Percentiles rank a stretch among this genome's conserved stretches.
Evolutionary conservation across 2,329 filamentous ascomycete genomes (phyloP).

Genomic region (Nemania sp.): DNA sequence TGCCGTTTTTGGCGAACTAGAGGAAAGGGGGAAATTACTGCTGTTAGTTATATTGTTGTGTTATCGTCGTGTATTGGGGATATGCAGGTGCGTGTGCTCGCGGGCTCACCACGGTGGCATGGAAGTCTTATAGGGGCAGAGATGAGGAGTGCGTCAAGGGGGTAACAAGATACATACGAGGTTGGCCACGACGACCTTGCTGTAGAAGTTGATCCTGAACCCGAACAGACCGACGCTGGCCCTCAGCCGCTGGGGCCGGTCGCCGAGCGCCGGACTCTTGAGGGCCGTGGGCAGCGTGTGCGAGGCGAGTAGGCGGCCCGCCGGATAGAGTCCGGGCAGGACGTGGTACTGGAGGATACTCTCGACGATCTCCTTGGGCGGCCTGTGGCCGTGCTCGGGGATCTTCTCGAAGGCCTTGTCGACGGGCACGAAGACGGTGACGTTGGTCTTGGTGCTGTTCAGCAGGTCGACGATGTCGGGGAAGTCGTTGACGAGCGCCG

Average conservation of each 20-base stretch:
- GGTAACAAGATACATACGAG: slow-evolving; percentile 57
- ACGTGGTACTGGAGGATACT: slow-evolving; percentile 77
- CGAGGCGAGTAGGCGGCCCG: slow-evolving; percentile 65
- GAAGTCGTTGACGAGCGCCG: slow-evolving; percentile 74
- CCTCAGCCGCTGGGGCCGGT: slow-evolving; percentile 72
- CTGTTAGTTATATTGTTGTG: slow-evolving; percentile 7
- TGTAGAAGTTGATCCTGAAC: slow-evolving; percentile 77
- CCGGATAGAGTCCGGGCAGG: slow-evolving; percentile 67
- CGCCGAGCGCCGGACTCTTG: slow-evolving; percentile 62
- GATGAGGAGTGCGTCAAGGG: not conserved
- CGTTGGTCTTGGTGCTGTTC: slow-evolving; percentile 74
- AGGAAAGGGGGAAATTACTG: not conserved
- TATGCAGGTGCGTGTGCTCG: not conserved
- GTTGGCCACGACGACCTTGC: slow-evolving; percentile 69
- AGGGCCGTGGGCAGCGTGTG: slow-evolving; percentile 77
- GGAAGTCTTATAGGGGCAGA: not conserved
- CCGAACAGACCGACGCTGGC: slow-evolving; percentile 66
- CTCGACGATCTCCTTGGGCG: slow-evolving; percentile 71
- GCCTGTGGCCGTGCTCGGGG: slow-evolving; percentile 57
- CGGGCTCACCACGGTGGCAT: not conserved
- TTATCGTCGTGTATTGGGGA: not conserved
- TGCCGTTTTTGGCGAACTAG: slow-evolving; percentile 74
- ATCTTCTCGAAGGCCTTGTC: slow-evolving; percentile 74
- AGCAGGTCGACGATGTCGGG: slow-evolving; percentile 72
- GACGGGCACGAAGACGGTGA: slow-evolving; percentile 81